Evolutionary conservation across 495 filamentous ascomycete genomes (phyloP).

Genomic region (Neurospora sp.): DNA sequence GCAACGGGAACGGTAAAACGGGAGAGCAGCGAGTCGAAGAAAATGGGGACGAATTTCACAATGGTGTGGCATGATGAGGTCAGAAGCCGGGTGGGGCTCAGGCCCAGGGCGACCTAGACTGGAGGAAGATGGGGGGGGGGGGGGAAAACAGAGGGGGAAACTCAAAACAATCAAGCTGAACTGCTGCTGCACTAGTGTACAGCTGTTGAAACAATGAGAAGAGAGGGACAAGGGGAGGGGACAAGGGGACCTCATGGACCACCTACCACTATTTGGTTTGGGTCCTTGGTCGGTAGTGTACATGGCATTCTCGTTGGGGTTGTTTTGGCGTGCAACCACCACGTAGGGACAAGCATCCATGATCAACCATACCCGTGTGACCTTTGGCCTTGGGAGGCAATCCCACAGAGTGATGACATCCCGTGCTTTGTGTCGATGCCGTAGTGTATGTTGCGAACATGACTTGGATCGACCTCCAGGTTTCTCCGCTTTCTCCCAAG

Average conservation of each 20-base stretch:
- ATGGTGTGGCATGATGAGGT: neutral
- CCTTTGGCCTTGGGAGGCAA: neutral
- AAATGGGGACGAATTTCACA: neutral
- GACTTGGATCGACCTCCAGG: neutral
- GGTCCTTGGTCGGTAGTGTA: too few species aligned
- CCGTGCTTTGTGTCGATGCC: constrained; percentile 7
- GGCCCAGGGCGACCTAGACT: neutral
- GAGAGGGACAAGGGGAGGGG: neutral
- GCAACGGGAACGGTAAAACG: neutral
- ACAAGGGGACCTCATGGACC: neutral
- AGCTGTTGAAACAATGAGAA: neutral
- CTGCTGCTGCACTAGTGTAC: neutral
- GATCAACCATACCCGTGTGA: constrained; percentile 1
- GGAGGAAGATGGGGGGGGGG: neutral
- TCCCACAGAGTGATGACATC: constrained; percentile 8
- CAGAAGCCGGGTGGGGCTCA: neutral
- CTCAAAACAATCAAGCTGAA: neutral
- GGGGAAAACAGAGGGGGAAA: neutral
- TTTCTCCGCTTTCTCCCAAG: neutral
- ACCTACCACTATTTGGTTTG: too few species aligned
- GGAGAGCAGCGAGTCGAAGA: neutral
- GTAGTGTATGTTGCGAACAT: neutral
- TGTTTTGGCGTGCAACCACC: neutral
- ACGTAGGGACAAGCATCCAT: neutral
- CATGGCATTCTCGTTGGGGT: too few species aligned